Percentiles rank a stretch among this genome's conserved stretches.
phyloP scores from a whole-genome alignment of 495 filamentous ascomycete genomes.

The Hapsidospora chrysogenum region DNA sequence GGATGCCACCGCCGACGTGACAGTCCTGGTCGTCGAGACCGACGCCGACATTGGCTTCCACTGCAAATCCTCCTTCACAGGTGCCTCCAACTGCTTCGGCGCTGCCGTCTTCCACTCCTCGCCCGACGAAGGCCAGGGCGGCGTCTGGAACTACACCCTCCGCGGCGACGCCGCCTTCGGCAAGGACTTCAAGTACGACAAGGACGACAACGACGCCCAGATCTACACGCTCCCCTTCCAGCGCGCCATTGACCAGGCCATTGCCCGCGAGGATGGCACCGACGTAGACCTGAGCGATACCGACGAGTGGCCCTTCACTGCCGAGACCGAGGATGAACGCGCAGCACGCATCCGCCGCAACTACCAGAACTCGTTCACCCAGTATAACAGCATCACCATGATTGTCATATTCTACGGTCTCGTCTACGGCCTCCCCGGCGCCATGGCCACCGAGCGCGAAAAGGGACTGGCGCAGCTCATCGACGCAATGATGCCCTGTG shows the following conservation, averaged over 20 bases:
- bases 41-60: constrained; percentile 32
- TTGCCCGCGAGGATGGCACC: constrained; percentile 30
- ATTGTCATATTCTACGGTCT: constrained; percentile 46
- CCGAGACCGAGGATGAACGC: constrained; percentile 35
- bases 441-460: constrained; percentile 51
- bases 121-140: constrained; percentile 36
- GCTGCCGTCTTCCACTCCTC: constrained; percentile 50
- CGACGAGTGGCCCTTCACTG: constrained; percentile 29
- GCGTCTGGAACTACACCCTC: constrained; percentile 57
- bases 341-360: constrained; percentile 31
- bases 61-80: constrained; percentile 44
- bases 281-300: constrained; percentile 31
- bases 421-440: constrained; percentile 44
- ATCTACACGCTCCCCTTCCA: constrained; percentile 50
- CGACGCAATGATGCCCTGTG: constrained; percentile 46
- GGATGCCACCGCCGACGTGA: constrained; percentile 27
- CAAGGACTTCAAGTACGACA: constrained; percentile 24
- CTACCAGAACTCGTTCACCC: constrained; percentile 43
- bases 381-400: constrained; percentile 41
- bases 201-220: constrained; percentile 34
- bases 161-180: constrained; percentile 40
- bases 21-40: constrained; percentile 19
- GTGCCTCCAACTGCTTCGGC: constrained; percentile 45
- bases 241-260: constrained; percentile 47
- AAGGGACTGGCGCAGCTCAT: constrained; percentile 48